Evolutionary conservation across 306 rosid species (phyloP), one percentile per base, ranked within the genome.

Genomic region (Cyamopsis tetragonoloba): DNA sequence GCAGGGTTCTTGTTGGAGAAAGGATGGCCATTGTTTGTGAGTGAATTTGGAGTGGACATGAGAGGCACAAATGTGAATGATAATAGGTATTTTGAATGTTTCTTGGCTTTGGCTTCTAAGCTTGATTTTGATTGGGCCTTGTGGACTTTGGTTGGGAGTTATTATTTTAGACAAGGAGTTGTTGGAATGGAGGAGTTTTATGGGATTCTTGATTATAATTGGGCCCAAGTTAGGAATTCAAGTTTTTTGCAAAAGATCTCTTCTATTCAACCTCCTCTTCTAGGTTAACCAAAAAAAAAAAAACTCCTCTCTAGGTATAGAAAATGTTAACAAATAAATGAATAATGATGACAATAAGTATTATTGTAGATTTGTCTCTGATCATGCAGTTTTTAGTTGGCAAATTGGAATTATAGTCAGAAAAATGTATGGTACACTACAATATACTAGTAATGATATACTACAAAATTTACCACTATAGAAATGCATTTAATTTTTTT

Each of bases 61-160:
- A 79, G 88, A 67, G 96, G 96, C 4, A 84, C 79, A 34, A 78
- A 70, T 17, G 75, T 78, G 31, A 86, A 83, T 19, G 93, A 89
- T 47, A 77, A 89, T 6, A 82, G 93, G 80, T 89, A 79, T 71
- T 59, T 89, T 3, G 75, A 71, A 39, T 89, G 96, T 73, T 84
- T 86, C 75, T 3, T 79, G 71, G 81, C 79, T 43, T 3, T 62
- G 26, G 90, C 84, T 0, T 90, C 93, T 50, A 86, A 81, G 23
- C 81, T 77, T 66, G 96, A 89, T 44, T 55, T 82, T n/a, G 93
- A 89, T 57, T 89, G 84, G 85, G 86, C 96, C 2, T 13, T 83
- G 6, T 89, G 96, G 96, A 75, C 96, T 11, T 61, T 87, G 4
- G 91, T 60, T 30, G 96, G 96, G 23, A 87, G 91, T 44, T 87